Base-by-base conservation (phyloP, 192 early-diverging fungal species). In the Polychytrium aggregatum region DNA sequence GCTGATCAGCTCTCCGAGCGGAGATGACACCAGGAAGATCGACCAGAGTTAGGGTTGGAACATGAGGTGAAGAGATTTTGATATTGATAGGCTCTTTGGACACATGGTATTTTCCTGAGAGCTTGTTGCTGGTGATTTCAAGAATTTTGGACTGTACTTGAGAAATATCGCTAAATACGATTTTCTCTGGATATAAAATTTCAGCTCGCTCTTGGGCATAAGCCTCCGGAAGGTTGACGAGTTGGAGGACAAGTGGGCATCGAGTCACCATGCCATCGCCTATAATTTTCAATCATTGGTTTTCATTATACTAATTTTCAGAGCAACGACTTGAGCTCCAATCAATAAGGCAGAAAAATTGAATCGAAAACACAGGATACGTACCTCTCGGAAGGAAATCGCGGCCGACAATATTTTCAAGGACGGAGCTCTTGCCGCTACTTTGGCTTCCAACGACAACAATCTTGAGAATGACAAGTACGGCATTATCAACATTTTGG, bases 1-100 rank as follows among this genome's bases (percentile, higher is more conserved):
- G 97, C 74, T 99, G 97, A 63, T 97, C 94, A 30, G 92, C 92
- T 44, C 97, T 89, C 37, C 94, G 95, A 25, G 96, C 83, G 71
- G 95, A 97, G 25, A 94, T 99, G 57, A 99, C 63, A 16, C 97
- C 97, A 18, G 97, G 97, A 62, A 99, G 72, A 59, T 99, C 97
- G 34, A 99, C 87, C 50, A 99, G 64, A 8, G 97, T 99, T 14
- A 99, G 74, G 0, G 94, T 99, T 42, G 98, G 66, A 18, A 99
- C 97, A 52, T 98, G 85, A 48, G 97, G 97, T 24, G 97, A 99
- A 65, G 83, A 98, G 47, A 99, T 81, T 27, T 92, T 81, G 43
- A 99, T 71, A 62, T 97, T 98, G 70, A 99, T 99, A 21, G 97
- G 97, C 20, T 86, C 65, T 8, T 90, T 81, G 14, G 92, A 96